phyloP scores from a whole-genome alignment of 2,329 filamentous ascomycete species.

The Pleochaeta shiraiana region DNA sequence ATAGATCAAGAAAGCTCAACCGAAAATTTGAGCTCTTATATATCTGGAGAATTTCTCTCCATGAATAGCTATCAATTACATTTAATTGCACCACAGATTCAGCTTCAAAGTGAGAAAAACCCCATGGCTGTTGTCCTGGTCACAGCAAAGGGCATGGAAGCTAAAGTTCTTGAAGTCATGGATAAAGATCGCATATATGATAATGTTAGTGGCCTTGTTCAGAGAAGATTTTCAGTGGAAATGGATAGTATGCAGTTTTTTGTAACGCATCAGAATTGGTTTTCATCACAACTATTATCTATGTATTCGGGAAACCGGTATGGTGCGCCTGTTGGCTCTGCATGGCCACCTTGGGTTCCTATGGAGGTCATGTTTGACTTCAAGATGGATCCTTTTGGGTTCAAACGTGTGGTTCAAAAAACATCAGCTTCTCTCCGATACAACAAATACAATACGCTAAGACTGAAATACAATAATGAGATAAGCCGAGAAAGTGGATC shows the following conservation, averaged over 20 bases:
- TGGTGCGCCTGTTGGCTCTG: constrained; percentile 59
- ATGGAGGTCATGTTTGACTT: constrained; percentile 99
- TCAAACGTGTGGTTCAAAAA: constrained; percentile 89
- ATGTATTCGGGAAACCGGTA: constrained; percentile 92
- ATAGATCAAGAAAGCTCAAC: constrained; percentile 22
- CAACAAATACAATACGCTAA: constrained; percentile 95
- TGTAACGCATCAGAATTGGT: constrained; percentile 82
- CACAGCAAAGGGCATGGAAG: constrained; percentile 91
- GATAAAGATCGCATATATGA: constrained; percentile 87
- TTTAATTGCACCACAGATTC: constrained; percentile 91
- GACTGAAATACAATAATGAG: constrained; percentile 92
- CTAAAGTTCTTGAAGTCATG: constrained; percentile 96
- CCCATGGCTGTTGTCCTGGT: constrained; percentile 92
- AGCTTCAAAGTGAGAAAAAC: constrained; percentile 97
- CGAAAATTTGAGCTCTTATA: constrained; percentile 47
- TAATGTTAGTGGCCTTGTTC: constrained; percentile 83
- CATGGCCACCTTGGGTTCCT: constrained; percentile 96
- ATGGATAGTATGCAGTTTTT: constrained; percentile 99
- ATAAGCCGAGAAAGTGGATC: constrained; percentile 34
- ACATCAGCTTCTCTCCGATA: constrained; percentile 88
- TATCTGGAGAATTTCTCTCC: constrained; percentile 69
- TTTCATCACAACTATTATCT: constrained; percentile 62
- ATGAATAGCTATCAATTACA: constrained; percentile 91
- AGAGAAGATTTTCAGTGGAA: constrained; percentile 77
- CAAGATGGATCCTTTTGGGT: constrained; percentile 82